These are phyloP conservation scores for Corniculantispora saksenae DNA, from an alignment of 2,329 filamentous ascomycete species.

Conservation along the genomic window DNA sequence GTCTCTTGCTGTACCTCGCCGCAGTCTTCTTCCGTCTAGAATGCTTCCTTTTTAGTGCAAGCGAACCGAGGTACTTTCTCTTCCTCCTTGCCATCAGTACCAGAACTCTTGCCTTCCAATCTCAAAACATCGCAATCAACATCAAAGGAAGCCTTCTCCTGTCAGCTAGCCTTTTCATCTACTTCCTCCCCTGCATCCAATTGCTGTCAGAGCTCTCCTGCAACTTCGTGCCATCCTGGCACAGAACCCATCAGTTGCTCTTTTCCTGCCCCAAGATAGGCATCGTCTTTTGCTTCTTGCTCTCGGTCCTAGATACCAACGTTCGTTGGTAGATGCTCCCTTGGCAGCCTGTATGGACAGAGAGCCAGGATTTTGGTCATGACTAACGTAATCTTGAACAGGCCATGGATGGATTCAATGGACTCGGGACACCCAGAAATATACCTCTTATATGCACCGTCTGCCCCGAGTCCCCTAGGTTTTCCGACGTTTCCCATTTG, in stretches of 20 bases:
- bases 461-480: slow-evolving; percentile 76
- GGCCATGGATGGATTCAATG: slow-evolving; percentile 36
- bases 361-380: neutral
- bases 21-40: slow-evolving; percentile 1
- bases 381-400: slow-evolving; percentile 24
- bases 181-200: neutral
- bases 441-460: slow-evolving; percentile 79
- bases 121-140: neutral
- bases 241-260: slow-evolving; percentile 27
- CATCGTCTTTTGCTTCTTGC: slow-evolving; percentile 22
- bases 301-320: slow-evolving; percentile 3
- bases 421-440: slow-evolving; percentile 27
- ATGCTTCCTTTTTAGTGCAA: slow-evolving; percentile 1
- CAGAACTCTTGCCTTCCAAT: neutral
- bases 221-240: slow-evolving; percentile 16
- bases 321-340: neutral
- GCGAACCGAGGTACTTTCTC: neutral
- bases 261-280: slow-evolving; percentile 27
- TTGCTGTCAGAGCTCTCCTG: slow-evolving; percentile 18
- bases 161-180: slow-evolving; percentile 10
- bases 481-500: slow-evolving; percentile 89
- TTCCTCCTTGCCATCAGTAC: neutral
- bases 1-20: neutral
- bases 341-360: slow-evolving; percentile 7
- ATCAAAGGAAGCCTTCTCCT: slow-evolving; percentile 4